phyloP scores from a whole-genome alignment of 192 early-diverging fungal genomes.

The Mortierella antarctica region DNA sequence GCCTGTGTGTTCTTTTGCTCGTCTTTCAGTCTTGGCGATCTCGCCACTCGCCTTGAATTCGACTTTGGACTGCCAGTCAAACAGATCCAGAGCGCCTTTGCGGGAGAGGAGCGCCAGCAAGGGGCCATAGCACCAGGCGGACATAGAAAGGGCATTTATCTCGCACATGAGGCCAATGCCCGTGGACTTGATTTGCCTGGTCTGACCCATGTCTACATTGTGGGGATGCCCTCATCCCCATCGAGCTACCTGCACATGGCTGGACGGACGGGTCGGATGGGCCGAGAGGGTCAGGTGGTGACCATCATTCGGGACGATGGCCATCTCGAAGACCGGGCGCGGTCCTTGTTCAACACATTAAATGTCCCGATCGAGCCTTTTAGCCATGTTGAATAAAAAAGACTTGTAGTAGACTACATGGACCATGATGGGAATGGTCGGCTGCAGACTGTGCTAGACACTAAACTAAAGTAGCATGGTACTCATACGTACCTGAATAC shows the following conservation, averaged over 20 bases:
- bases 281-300: slow-evolving; percentile 65
- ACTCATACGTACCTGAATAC: too few species aligned
- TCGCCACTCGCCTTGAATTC: slow-evolving; percentile 41
- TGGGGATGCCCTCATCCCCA: slow-evolving; percentile 76
- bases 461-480: too few species aligned
- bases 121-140: neutral
- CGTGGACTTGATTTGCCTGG: slow-evolving; percentile 87
- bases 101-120: neutral
- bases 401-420: neutral
- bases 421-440: too few species aligned
- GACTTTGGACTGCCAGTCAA: slow-evolving; percentile 45
- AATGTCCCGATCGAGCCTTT: slow-evolving; percentile 36
- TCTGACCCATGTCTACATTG: slow-evolving; percentile 83
- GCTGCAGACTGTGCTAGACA: too few species aligned
- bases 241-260: slow-evolving; percentile 90
- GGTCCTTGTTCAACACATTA: slow-evolving; percentile 56
- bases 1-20: slow-evolving; percentile 62
- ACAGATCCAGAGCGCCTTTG: slow-evolving; percentile 49
- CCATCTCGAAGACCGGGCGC: slow-evolving; percentile 52
- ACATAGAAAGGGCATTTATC: slow-evolving; percentile 54
- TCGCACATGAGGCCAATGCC: slow-evolving; percentile 80
- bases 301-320: slow-evolving; percentile 59
- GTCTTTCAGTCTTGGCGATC: slow-evolving; percentile 35
- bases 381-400: slow-evolving; percentile 41
- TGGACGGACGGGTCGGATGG: slow-evolving; percentile 86